phyloP scores from a whole-genome alignment of 495 filamentous ascomycete genomes.

The Penicillium lagena region DNA sequence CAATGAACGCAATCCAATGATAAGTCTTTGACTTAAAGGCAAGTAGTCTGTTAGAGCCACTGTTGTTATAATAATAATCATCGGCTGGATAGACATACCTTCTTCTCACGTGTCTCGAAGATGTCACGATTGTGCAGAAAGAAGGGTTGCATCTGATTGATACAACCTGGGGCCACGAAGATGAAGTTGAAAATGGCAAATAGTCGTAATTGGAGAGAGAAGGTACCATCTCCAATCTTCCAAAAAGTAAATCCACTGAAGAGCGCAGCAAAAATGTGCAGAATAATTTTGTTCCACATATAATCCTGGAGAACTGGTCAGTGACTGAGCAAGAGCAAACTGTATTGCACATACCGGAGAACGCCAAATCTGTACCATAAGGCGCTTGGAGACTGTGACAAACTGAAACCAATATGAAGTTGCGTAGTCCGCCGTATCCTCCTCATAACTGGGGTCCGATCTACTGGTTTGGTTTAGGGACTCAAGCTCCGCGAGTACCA shows the following conservation, averaged over 20 bases:
- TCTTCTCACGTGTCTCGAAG: slow-evolving; percentile 67
- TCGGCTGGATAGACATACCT: slow-evolving; percentile 48
- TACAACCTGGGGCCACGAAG: slow-evolving; percentile 70
- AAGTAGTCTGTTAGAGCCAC: slow-evolving; percentile 44
- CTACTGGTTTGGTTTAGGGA: slow-evolving; percentile 44
- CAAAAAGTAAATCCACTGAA: slow-evolving; percentile 43
- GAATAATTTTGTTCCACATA: slow-evolving; percentile 36
- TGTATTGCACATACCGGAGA: slow-evolving; percentile 53
- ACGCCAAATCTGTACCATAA: slow-evolving; percentile 86
- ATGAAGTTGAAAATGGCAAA: slow-evolving; percentile 68
- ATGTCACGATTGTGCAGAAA: slow-evolving; percentile 74
- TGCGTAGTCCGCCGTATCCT: slow-evolving; percentile 43
- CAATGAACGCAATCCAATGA: slow-evolving; percentile 39
- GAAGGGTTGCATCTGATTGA: slow-evolving; percentile 83
- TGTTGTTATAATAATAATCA: slow-evolving; percentile 45
- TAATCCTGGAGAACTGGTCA: slow-evolving; percentile 34
- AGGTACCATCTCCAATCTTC: slow-evolving; percentile 36
- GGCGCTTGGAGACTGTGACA: slow-evolving; percentile 44
- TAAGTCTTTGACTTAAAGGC: slow-evolving; percentile 56
- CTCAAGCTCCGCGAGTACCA: slow-evolving; percentile 54
- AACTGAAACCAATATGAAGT: slow-evolving; percentile 42
- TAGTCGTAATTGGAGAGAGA: slow-evolving; percentile 28
- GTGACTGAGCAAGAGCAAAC: slow-evolving; percentile 40
- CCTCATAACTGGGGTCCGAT: slow-evolving; percentile 30
- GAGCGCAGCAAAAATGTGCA: slow-evolving; percentile 32